Evolutionary conservation across 2,329 filamentous ascomycete genomes (phyloP).

Genomic region (Lasiodiplodia sp.): DNA sequence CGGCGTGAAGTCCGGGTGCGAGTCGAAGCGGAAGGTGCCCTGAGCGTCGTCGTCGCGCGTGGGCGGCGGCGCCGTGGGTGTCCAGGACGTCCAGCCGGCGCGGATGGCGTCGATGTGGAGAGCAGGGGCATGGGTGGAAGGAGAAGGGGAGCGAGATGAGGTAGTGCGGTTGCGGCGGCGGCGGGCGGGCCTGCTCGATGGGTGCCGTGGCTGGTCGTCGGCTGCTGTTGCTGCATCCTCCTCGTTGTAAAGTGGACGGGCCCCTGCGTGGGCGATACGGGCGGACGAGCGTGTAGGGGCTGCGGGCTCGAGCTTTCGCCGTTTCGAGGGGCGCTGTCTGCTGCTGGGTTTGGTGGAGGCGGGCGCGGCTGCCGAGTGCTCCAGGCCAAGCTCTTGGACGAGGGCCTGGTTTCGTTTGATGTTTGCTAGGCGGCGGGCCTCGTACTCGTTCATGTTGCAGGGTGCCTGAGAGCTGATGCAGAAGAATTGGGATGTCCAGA

Average conservation of each 20-base stretch:
- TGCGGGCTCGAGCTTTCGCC: slow-evolving; percentile 45
- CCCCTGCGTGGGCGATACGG: slow-evolving; percentile 53
- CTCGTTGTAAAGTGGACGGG: slow-evolving; percentile 49
- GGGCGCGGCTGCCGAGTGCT: slow-evolving; percentile 34
- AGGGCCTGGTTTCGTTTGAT: slow-evolving; percentile 60
- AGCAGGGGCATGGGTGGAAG: background rate
- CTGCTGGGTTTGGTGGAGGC: slow-evolving; percentile 25
- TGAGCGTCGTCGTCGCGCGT: slow-evolving; percentile 46
- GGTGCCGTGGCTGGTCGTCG: background rate
- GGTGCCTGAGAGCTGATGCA: background rate
- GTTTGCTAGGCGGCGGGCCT: slow-evolving; percentile 55
- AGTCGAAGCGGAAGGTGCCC: slow-evolving; percentile 57
- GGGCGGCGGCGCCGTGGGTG: slow-evolving; percentile 48
- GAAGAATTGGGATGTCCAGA: background rate
- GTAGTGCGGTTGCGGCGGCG: background rate
- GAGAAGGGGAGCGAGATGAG: background rate
- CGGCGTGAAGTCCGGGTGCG: slow-evolving; percentile 55
- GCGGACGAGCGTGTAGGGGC: slow-evolving; percentile 56
- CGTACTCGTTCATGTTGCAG: slow-evolving; percentile 52
- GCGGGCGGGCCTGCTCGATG: background rate
- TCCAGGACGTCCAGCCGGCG: slow-evolving; percentile 56
- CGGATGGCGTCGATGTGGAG: slow-evolving; percentile 40
- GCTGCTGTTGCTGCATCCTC: slow-evolving; percentile 33
- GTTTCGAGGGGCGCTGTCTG: slow-evolving; percentile 44
- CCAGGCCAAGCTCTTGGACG: slow-evolving; percentile 57